These are phyloP conservation scores for Sclerotinia borealis DNA, from an alignment of 2,329 filamentous ascomycete species.

Conservation along the genomic window DNA sequence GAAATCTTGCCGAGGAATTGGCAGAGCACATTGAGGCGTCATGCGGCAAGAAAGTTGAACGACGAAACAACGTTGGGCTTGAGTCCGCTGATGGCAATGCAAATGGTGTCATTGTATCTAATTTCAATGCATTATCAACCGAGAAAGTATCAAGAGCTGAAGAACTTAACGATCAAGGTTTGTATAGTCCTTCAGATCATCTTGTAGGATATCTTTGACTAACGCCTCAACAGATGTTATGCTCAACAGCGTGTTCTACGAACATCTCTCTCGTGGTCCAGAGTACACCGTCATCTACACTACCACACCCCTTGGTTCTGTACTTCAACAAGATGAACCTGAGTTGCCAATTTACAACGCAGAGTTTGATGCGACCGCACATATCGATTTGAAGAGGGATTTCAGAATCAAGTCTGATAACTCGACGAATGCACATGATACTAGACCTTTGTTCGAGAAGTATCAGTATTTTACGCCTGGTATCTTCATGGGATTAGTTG, in stretches of 20 bases:
- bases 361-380: constrained; percentile 55
- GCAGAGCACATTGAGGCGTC: constrained; percentile 40
- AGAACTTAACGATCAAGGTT: constrained; percentile 45
- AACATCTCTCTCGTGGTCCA: constrained; percentile 22
- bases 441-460: constrained; percentile 69
- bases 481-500: constrained; percentile 80
- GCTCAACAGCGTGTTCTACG: constrained; percentile 32
- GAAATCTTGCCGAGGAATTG: constrained; percentile 37
- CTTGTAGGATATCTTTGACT: background rate
- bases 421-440: constrained; percentile 39
- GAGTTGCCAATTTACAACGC: constrained; percentile 49
- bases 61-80: constrained; percentile 31
- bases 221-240: constrained; percentile 21
- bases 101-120: background rate
- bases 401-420: constrained; percentile 35
- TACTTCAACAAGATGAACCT: background rate
- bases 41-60: constrained; percentile 35
- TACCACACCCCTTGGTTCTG: constrained; percentile 46
- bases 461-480: constrained; percentile 93
- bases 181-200: background rate
- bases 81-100: constrained; percentile 37
- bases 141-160: constrained; percentile 35
- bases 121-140: background rate
- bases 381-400: constrained; percentile 67
- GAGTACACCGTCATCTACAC: constrained; percentile 73